These are phyloP conservation scores for Allantophomopsis lycopodina DNA, from an alignment of 2,329 filamentous ascomycete genomes.

Conservation along the genomic window DNA sequence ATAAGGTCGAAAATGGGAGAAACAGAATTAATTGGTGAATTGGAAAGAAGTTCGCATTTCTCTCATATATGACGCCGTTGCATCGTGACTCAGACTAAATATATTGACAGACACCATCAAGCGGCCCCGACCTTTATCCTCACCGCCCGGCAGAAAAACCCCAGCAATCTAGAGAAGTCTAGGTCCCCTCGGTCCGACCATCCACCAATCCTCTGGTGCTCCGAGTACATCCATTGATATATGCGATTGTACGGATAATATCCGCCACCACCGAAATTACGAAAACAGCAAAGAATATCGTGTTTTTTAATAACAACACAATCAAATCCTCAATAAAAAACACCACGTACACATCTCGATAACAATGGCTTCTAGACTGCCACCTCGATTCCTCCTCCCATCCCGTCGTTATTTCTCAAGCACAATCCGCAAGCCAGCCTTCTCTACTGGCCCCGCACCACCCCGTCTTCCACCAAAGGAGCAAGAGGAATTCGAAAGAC, in stretches of 20 bases:
- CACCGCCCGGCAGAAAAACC: constrained; percentile 8
- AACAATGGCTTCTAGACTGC: constrained; percentile 14
- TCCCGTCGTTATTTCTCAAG: constrained; percentile 14
- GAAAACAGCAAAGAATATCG: too few species aligned
- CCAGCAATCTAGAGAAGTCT: background rate
- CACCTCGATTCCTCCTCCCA: constrained; percentile 11
- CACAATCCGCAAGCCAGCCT: constrained; percentile 18
- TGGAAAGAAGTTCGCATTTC: background rate
- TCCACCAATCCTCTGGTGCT: too few species aligned
- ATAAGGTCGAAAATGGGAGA: constrained; percentile 2
- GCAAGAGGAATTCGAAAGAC: constrained; percentile 79
- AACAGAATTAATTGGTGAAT: constrained; percentile 6
- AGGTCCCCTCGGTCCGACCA: too few species aligned
- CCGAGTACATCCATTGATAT: too few species aligned
- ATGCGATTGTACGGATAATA: too few species aligned
- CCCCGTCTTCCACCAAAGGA: constrained; percentile 79
- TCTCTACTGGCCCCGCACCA: constrained; percentile 50
- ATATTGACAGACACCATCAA: constrained; percentile 9
- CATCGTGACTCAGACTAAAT: background rate
- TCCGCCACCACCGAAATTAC: too few species aligned
- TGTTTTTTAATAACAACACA: too few species aligned
- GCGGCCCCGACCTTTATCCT: constrained; percentile 1
- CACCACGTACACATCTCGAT: too few species aligned
- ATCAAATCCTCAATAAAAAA: too few species aligned
- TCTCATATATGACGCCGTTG: too few species aligned